These are phyloP conservation scores for Microstegium vimineum DNA, from an alignment of 176 grass and related monocot species.

Conservation along the genomic window DNA sequence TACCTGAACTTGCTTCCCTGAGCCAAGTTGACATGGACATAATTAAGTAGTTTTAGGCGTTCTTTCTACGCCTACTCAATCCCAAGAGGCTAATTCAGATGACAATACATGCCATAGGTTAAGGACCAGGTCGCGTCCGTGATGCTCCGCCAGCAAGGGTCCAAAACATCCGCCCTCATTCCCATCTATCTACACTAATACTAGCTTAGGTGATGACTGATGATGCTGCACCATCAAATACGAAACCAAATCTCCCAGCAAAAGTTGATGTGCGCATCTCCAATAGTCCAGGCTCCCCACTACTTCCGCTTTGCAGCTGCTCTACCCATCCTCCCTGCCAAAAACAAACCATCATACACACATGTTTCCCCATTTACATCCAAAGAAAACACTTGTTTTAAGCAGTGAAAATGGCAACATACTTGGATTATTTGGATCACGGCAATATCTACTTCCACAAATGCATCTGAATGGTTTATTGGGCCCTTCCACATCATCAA, in stretches of 20 bases:
- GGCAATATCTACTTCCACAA: slow-evolving; percentile 31
- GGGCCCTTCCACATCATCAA: not conserved
- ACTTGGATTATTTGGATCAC: slow-evolving; percentile 23
- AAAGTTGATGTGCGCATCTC: not conserved
- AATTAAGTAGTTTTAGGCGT: too few relatives aligned
- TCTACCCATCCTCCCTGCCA: slow-evolving; percentile 31
- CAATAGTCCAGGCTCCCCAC: not conserved
- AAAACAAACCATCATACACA: not conserved
- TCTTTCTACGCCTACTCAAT: not conserved
- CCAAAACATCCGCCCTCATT: not conserved
- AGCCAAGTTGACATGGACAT: too few relatives aligned
- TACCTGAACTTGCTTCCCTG: too few relatives aligned
- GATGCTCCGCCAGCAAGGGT: not conserved
- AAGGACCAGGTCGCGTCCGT: not conserved
- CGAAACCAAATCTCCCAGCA: not conserved
- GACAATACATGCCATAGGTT: not conserved
- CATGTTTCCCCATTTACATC: not conserved
- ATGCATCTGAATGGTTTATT: slow-evolving; percentile 35
- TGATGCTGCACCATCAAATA: not conserved
- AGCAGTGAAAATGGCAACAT: not conserved
- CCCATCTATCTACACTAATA: not conserved
- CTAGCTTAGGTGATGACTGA: too few relatives aligned
- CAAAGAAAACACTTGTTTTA: not conserved
- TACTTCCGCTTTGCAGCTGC: slow-evolving; percentile 5
- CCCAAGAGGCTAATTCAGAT: not conserved